Evolutionary conservation across 805 yeast genomes (phyloP).

Genomic region (Candida ulmi): DNA sequence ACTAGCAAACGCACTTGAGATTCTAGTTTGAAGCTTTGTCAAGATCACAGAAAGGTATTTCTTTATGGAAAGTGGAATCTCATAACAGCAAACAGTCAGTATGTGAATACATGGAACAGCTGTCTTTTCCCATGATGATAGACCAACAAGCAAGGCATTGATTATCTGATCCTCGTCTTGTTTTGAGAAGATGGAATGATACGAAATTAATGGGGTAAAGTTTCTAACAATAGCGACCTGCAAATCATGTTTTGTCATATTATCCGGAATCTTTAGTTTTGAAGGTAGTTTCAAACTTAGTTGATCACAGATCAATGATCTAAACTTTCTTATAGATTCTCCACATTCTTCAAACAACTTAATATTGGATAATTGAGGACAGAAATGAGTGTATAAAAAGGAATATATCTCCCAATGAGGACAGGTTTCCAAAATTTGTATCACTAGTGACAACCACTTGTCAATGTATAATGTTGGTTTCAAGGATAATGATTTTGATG

Average conservation of each 20-base stretch:
- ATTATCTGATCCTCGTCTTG: constrained; percentile 60
- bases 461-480: constrained; percentile 35
- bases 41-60: constrained; percentile 63
- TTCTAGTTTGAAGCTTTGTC: constrained; percentile 67
- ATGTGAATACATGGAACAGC: constrained; percentile 76
- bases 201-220: constrained; percentile 57
- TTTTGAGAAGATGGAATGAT: constrained; percentile 46
- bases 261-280: constrained; percentile 33
- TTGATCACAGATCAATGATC: constrained; percentile 52
- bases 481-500: constrained; percentile 15
- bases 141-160: constrained; percentile 51
- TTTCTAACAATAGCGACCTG: constrained; percentile 62
- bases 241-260: constrained; percentile 51
- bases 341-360: constrained; percentile 41
- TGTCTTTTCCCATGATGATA: constrained; percentile 73
- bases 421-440: constrained; percentile 44
- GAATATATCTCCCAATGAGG: constrained; percentile 71
- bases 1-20: constrained; percentile 62
- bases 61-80: constrained; percentile 67
- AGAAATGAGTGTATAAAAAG: constrained; percentile 58
- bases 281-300: constrained; percentile 44
- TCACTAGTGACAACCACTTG: constrained; percentile 46
- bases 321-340: constrained; percentile 35
- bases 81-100: constrained; percentile 74
- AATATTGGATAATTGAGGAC: constrained; percentile 62